Conservation (phyloP, 306 rosid genomes). For the Quercus rubra region DNA sequence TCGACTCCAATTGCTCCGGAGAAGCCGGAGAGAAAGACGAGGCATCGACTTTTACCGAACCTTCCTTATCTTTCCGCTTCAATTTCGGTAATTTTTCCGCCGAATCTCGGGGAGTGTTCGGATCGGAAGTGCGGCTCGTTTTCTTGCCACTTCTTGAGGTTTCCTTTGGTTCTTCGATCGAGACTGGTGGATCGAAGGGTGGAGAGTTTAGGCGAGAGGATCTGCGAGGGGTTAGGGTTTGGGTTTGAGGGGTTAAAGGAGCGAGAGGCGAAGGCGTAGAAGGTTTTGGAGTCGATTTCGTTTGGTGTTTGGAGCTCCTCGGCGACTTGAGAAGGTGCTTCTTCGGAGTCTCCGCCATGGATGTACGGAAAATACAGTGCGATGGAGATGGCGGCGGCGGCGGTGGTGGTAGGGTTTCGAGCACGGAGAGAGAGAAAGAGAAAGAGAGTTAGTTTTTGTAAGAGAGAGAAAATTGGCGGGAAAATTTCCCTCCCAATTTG, state of each 20-base stretch:
- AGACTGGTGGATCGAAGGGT: slow-evolving; percentile 10
- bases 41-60: slow-evolving; percentile 3
- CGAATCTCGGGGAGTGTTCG: slow-evolving; percentile 3
- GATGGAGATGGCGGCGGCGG: slow-evolving; percentile 6
- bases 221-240: slow-evolving; percentile 43
- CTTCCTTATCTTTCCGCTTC: slow-evolving; percentile 23
- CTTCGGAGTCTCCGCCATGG: slow-evolving; percentile 67
- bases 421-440: not conserved
- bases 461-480: slow-evolving; percentile 40
- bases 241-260: slow-evolving; percentile 55
- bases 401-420: slow-evolving; percentile 24
- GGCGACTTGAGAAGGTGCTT: slow-evolving; percentile 39
- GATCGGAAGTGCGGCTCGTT: not conserved
- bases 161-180: not conserved
- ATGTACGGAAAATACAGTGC: not conserved
- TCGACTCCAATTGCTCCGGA: slow-evolving; percentile 48
- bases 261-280: slow-evolving; percentile 29
- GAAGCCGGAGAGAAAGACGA: slow-evolving; percentile 40
- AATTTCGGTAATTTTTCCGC: not conserved
- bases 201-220: slow-evolving; percentile 48
- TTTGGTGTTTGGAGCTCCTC: slow-evolving; percentile 23
- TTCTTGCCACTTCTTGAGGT: slow-evolving; percentile 13
- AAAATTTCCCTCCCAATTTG: slow-evolving; percentile 36
- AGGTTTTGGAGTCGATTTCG: slow-evolving; percentile 19
- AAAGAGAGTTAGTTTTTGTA: not conserved